These are phyloP conservation scores for Erigeron canadensis DNA, from an alignment of 129 eudicot genomes.

Conservation along the genomic window DNA sequence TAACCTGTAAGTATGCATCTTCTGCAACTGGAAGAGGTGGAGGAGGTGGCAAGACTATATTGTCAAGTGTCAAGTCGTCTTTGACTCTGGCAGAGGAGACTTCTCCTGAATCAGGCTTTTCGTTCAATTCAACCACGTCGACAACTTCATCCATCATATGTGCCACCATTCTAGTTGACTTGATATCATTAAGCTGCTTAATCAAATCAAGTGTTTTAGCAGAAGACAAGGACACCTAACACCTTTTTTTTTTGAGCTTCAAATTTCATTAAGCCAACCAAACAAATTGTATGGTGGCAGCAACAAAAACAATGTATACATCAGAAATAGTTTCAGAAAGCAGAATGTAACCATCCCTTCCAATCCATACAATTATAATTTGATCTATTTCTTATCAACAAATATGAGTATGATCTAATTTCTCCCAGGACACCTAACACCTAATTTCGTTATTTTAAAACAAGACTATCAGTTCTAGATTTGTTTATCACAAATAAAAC, in stretches of 20 bases:
- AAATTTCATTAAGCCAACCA: too few species aligned
- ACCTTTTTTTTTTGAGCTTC: too few species aligned
- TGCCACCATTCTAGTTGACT: slow-evolving; percentile 64
- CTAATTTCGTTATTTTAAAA: not conserved
- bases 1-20: slow-evolving; percentile 59
- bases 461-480: not conserved
- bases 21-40: slow-evolving; percentile 46
- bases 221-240: not conserved
- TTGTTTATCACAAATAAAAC: not conserved
- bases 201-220: slow-evolving; percentile 17
- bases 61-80: slow-evolving; percentile 34
- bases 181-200: slow-evolving; percentile 50
- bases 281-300: too few species aligned
- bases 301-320: too few species aligned
- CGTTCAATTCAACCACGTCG: slow-evolving; percentile 56
- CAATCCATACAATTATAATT: too few species aligned
- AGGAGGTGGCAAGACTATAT: slow-evolving; percentile 50
- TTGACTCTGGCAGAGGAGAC: slow-evolving; percentile 28
- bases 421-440: too few species aligned
- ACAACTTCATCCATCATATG: slow-evolving; percentile 56
- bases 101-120: slow-evolving; percentile 34
- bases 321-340: not conserved
- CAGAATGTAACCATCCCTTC: too few species aligned
- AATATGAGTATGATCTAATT: too few species aligned
- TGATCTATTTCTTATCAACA: too few species aligned